These are phyloP conservation scores for Lichtheimia ramosa DNA, from an alignment of 371 early-diverging fungal species.

Conservation along the genomic window DNA sequence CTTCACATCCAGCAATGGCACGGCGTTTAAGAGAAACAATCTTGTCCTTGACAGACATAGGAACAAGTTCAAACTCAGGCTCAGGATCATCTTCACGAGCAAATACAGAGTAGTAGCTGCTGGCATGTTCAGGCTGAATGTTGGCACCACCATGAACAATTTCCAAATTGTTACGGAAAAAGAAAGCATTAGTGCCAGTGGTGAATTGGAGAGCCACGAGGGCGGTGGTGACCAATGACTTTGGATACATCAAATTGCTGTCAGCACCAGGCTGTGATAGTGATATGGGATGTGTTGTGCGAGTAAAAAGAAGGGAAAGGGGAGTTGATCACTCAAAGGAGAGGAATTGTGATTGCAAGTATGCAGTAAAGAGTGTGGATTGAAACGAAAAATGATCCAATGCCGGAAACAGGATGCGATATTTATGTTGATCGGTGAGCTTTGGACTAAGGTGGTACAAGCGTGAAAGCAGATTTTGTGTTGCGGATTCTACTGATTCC, in stretches of 20 bases:
- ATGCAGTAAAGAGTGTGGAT: not conserved
- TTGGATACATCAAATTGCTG: not conserved
- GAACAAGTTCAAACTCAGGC: constrained; percentile 24
- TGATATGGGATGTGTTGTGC: not conserved
- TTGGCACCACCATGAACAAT: constrained; percentile 9
- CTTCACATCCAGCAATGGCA: constrained; percentile 17
- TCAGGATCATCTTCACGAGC: constrained; percentile 29
- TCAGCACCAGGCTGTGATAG: constrained; percentile 9
- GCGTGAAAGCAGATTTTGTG: not conserved
- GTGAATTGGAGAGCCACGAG: constrained; percentile 4
- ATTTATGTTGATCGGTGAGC: not conserved
- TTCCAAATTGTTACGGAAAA: constrained; percentile 7
- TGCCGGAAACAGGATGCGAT: not conserved
- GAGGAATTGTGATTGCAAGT: not conserved
- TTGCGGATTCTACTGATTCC: not conserved
- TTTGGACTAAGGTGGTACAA: not conserved
- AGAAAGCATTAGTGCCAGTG: not conserved
- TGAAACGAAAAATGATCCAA: not conserved
- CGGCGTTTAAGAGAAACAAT: constrained; percentile 12
- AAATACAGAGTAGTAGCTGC: constrained; percentile 27
- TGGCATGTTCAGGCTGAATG: constrained; percentile 1
- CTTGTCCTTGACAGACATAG: constrained; percentile 10
- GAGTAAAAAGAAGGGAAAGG: constrained; percentile 1
- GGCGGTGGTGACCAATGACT: constrained; percentile 6
- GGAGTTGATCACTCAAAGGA: not conserved